phyloP scores from a whole-genome alignment of 139 green algal genomes.

The Dunaliella sp. region DNA sequence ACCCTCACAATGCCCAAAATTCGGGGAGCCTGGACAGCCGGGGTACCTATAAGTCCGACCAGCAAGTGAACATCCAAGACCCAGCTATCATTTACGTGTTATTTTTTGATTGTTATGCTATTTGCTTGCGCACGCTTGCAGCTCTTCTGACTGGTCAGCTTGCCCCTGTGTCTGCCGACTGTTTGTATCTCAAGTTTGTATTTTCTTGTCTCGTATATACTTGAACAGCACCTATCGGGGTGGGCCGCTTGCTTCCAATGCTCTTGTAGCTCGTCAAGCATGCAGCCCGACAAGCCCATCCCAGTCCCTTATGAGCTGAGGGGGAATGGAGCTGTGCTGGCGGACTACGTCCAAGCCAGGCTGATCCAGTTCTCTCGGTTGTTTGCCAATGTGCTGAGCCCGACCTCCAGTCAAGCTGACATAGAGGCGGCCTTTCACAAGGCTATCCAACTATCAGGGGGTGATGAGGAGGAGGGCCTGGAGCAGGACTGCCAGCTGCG shows the following conservation, averaged over 20 bases:
- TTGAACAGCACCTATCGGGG: not conserved
- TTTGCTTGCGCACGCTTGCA: no score
- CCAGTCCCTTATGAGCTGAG: conserved; percentile 19
- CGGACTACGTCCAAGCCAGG: conserved; percentile 37
- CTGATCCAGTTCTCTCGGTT: conserved; percentile 43
- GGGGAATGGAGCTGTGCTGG: no score
- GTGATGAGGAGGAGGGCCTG: not conserved
- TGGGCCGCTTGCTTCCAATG: not conserved
- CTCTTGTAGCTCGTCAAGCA: no score
- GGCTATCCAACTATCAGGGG: not conserved
- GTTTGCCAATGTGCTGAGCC: conserved; percentile 36
- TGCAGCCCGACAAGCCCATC: no score
- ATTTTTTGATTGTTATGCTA: no score
- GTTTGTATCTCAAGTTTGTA: not conserved
- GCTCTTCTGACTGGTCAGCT: no score
- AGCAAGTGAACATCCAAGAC: no score
- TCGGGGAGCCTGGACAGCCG: no score
- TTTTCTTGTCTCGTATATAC: not conserved
- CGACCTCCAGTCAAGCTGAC: not conserved
- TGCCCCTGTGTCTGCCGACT: not conserved
- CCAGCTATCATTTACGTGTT: no score
- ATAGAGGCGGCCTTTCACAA: conserved; percentile 5
- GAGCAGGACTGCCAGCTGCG: not conserved
- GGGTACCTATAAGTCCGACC: no score
- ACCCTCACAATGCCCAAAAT: no score